These are phyloP conservation scores for Inga leiocalycina DNA, from an alignment of 306 rosid genomes.

Conservation along the genomic window DNA sequence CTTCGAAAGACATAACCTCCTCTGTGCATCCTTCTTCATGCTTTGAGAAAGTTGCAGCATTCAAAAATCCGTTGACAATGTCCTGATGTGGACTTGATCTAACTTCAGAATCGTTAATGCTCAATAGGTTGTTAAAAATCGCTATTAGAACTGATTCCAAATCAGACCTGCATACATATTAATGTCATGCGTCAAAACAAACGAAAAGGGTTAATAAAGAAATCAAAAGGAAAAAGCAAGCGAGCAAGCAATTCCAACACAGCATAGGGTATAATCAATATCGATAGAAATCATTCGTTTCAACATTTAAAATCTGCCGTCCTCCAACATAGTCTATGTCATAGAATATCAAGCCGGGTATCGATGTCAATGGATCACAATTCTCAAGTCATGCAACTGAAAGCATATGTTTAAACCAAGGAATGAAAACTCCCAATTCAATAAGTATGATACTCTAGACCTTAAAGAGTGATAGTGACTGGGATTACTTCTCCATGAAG, in stretches of 20 bases:
- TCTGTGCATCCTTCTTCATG: slow-evolving; percentile 45
- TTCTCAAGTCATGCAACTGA: slow-evolving; percentile 8
- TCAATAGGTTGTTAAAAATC: slow-evolving; percentile 51
- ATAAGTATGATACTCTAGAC: background rate
- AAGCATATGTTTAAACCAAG: slow-evolving; percentile 6
- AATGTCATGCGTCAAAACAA: slow-evolving; percentile 35
- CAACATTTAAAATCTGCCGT: background rate
- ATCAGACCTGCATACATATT: slow-evolving; percentile 65
- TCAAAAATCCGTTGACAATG: slow-evolving; percentile 60
- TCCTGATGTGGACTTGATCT: slow-evolving; percentile 50
- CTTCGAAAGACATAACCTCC: slow-evolving; percentile 68
- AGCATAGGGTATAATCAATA: slow-evolving; percentile 13
- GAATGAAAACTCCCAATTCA: slow-evolving; percentile 13
- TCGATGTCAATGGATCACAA: slow-evolving; percentile 11
- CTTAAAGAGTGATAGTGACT: background rate
- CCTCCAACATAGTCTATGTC: background rate
- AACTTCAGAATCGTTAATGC: slow-evolving; percentile 46
- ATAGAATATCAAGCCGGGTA: background rate
- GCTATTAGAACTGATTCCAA: slow-evolving; percentile 13
- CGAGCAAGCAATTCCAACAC: background rate
- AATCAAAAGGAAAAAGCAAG: background rate
- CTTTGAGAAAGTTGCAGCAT: slow-evolving; percentile 63
- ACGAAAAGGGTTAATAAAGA: slow-evolving; percentile 11
- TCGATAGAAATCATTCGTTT: background rate
- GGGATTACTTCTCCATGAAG: background rate